phyloP scores from a whole-genome alignment of 805 yeast species.

The Cyberlindnera mycetangii region DNA sequence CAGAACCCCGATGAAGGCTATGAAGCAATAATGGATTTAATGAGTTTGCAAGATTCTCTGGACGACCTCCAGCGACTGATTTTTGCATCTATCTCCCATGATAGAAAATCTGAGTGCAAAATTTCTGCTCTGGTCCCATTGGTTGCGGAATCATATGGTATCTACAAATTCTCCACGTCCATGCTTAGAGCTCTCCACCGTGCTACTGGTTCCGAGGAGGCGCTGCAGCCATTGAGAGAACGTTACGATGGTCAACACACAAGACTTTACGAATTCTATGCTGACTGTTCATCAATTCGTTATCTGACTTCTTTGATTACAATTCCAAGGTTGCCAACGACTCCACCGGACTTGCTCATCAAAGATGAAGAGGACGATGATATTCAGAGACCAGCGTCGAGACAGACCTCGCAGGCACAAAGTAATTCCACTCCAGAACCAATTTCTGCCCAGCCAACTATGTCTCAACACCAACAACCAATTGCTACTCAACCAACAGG shows the following conservation, averaged over 20 bases:
- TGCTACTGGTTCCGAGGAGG: conserved; percentile 70
- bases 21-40: conserved; percentile 80
- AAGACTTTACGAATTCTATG: conserved; percentile 75
- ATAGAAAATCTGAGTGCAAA: conserved; percentile 66
- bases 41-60: conserved; percentile 80
- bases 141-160: conserved; percentile 89
- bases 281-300: conserved; percentile 83
- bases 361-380: conserved; percentile 26
- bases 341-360: conserved; percentile 33
- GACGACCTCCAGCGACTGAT: conserved; percentile 75
- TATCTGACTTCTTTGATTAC: conserved; percentile 78
- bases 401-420: conserved; percentile 18
- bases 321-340: conserved; percentile 53
- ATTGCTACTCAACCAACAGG: conserved; percentile 55
- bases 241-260: conserved; percentile 60
- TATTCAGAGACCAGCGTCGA: conserved; percentile 22
- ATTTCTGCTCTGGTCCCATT: conserved; percentile 86
- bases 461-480: conserved; percentile 35
- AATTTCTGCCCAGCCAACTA: conserved; percentile 46
- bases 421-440: conserved; percentile 31
- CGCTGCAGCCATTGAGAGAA: conserved; percentile 68
- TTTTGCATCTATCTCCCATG: conserved; percentile 65
- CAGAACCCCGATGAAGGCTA: conserved; percentile 96
- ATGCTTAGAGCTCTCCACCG: conserved; percentile 88
- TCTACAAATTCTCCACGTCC: conserved; percentile 81